Evolutionary conservation across 495 filamentous ascomycete species (phyloP).

Genomic region (Clohesyomyces aquaticus): DNA sequence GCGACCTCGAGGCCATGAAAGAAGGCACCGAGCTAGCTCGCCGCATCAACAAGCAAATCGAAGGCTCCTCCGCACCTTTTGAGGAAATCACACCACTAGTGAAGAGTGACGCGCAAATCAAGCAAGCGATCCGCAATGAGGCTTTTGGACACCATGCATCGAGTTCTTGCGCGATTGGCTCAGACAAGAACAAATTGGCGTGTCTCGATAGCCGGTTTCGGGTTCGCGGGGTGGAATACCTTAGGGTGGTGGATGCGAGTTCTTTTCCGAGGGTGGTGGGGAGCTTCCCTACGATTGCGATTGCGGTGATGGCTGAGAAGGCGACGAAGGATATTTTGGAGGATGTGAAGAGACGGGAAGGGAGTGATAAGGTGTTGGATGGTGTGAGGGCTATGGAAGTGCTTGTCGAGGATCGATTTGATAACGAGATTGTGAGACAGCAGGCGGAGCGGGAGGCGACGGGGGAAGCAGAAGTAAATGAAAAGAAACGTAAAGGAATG

Average conservation of each 20-base stretch:
- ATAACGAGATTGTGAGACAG: too few relatives aligned
- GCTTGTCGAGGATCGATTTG: too few relatives aligned
- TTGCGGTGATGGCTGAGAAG: constrained; percentile 66
- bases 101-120: neutral
- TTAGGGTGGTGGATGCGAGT: constrained; percentile 50
- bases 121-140: constrained; percentile 48
- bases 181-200: constrained; percentile 51
- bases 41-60: neutral
- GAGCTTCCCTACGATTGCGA: constrained; percentile 59
- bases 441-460: too few relatives aligned
- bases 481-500: too few relatives aligned
- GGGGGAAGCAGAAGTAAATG: too few relatives aligned
- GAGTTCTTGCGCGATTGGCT: constrained; percentile 54
- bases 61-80: neutral
- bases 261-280: constrained; percentile 51
- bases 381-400: too few relatives aligned
- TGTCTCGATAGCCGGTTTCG: constrained; percentile 57
- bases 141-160: constrained; percentile 57
- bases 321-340: constrained; percentile 58
- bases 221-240: constrained; percentile 52
- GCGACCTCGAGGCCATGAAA: neutral
- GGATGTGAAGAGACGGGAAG: too few relatives aligned
- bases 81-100: neutral
- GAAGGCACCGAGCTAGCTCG: neutral
- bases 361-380: too few relatives aligned